phyloP scores from a whole-genome alignment of 345 rosid genomes.

The Citrus sp. region DNA sequence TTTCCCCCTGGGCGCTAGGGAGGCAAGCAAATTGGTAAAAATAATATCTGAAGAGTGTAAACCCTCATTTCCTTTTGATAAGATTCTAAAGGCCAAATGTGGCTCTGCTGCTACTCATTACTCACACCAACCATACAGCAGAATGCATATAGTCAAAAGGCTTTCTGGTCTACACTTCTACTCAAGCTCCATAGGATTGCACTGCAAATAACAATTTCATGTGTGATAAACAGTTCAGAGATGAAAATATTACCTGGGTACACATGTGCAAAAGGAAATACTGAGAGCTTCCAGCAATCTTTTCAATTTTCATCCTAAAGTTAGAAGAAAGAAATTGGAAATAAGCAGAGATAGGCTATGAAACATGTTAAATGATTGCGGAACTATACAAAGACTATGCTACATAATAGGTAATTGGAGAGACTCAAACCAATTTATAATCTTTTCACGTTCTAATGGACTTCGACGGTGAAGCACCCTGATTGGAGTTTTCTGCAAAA shows the following conservation, averaged over 20 bases:
- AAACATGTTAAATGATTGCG: background rate
- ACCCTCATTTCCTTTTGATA: too few species aligned
- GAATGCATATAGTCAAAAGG: background rate
- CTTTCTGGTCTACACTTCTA: background rate
- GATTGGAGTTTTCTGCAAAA: constrained; percentile 83
- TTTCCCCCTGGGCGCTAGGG: too few species aligned
- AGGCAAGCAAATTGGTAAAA: background rate
- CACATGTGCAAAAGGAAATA: constrained; percentile 91
- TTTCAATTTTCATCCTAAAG: constrained; percentile 86
- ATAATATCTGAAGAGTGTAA: background rate
- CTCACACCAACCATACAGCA: background rate
- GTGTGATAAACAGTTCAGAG: background rate
- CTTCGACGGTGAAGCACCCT: constrained; percentile 98
- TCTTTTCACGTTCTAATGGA: constrained; percentile 81
- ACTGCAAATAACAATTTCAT: background rate
- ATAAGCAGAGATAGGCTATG: background rate
- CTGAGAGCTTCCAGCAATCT: constrained; percentile 60
- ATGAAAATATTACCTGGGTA: constrained; percentile 59
- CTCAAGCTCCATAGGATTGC: background rate
- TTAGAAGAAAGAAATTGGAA: background rate
- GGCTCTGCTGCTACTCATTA: background rate
- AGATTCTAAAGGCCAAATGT: too few species aligned
- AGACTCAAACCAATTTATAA: constrained; percentile 68
- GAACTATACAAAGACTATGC: background rate
- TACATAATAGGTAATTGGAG: background rate